Evolutionary conservation across 495 filamentous ascomycete species (phyloP).

Genomic region (Tetracladium marchalianum): DNA sequence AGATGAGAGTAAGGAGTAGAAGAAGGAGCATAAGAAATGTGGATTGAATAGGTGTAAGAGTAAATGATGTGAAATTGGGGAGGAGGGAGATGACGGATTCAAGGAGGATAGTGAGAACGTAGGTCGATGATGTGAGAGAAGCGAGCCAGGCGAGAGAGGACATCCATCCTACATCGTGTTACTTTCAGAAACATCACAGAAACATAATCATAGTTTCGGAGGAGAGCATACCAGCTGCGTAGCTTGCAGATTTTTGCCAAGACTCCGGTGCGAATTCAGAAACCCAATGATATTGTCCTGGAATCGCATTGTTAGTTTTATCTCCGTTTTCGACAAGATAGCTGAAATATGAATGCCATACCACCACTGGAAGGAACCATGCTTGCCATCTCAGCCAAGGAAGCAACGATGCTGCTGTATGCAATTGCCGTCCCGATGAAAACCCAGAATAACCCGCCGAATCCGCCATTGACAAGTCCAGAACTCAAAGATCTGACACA

Average conservation of each 20-base stretch:
- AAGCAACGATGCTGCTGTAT: slow-evolving; percentile 38
- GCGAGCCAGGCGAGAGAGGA: slow-evolving; percentile 33
- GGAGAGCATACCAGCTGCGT: slow-evolving; percentile 26
- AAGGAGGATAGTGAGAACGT: slow-evolving; percentile 30
- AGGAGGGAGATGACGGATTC: slow-evolving; percentile 22
- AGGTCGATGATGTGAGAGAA: slow-evolving; percentile 24
- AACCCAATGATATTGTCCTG: slow-evolving; percentile 42
- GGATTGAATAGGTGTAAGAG: slow-evolving; percentile 25
- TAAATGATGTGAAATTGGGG: slow-evolving; percentile 15
- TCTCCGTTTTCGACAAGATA: not conserved
- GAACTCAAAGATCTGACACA: slow-evolving; percentile 23
- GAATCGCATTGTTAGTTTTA: not conserved
- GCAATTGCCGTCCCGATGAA: slow-evolving; percentile 39
- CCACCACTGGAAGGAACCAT: slow-evolving; percentile 25
- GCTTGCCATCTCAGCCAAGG: slow-evolving; percentile 46
- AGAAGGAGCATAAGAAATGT: slow-evolving; percentile 29
- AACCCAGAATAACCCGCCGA: slow-evolving; percentile 46
- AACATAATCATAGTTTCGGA: not conserved
- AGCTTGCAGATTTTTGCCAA: slow-evolving; percentile 35
- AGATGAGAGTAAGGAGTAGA: slow-evolving; percentile 22
- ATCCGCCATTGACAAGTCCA: slow-evolving; percentile 44
- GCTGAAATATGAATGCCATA: slow-evolving; percentile 1
- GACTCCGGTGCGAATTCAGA: slow-evolving; percentile 32
- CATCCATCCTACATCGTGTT: slow-evolving; percentile 31
- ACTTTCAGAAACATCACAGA: slow-evolving; percentile 7